phyloP scores from a whole-genome alignment of 345 rosid species.

The Toxicodendron radicans region DNA sequence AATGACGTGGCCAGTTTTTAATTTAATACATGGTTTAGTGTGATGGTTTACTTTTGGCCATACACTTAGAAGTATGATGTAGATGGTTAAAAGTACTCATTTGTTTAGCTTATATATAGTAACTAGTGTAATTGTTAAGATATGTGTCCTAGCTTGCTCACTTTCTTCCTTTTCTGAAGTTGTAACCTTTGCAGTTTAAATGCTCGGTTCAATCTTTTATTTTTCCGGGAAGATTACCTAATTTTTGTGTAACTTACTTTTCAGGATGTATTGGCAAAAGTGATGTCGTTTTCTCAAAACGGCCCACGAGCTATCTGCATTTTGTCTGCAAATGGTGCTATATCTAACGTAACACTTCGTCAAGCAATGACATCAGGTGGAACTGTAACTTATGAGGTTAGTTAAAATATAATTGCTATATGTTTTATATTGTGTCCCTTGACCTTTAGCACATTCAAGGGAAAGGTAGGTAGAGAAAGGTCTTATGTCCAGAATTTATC shows the following conservation, averaged over 20 bases:
- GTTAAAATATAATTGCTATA: conserved; percentile 10
- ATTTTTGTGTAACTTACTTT: not conserved
- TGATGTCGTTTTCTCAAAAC: conserved; percentile 43
- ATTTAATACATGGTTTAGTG: not conserved
- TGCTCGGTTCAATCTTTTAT: not conserved
- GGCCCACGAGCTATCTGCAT: conserved; percentile 44
- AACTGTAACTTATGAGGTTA: conserved; percentile 52
- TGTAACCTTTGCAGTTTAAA: not conserved
- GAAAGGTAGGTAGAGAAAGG: not conserved
- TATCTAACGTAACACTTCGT: conserved; percentile 52
- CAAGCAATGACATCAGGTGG: conserved; percentile 50
- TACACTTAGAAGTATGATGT: not conserved
- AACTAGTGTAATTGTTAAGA: not conserved
- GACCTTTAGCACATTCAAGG: not conserved
- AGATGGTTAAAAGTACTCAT: not conserved
- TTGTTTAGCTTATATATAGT: not conserved
- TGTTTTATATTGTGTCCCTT: not conserved
- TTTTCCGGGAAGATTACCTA: not conserved
- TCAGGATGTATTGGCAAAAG: conserved; percentile 43
- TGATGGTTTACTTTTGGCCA: not conserved
- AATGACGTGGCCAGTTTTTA: not conserved
- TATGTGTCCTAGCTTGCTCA: not conserved
- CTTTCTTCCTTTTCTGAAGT: not conserved
- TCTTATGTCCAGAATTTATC: not conserved
- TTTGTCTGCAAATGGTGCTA: conserved; percentile 47